Evolutionary conservation across 176 grass and related monocot species (phyloP), one percentile per base, ranked within the genome.

Genomic region (Rhynchospora tenuis): DNA sequence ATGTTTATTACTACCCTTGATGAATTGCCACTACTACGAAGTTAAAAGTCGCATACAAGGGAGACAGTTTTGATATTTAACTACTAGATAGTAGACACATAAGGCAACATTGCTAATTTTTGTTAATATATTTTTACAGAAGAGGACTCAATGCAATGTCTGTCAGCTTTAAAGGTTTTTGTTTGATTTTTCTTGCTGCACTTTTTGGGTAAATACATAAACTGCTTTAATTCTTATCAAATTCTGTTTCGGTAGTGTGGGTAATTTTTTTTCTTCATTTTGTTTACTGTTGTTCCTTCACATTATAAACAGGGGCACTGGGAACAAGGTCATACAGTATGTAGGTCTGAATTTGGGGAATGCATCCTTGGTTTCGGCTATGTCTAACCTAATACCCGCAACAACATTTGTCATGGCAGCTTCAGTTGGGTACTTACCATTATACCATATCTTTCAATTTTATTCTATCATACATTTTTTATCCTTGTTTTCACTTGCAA

Each of bases 281-380:
- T 56, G n/a, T 65, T 65, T 31, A 12, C 62, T 65, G 26, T 65
- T 31, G 26, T 65, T 65, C 9, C 29, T 65, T 13, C 3, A 13
- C 26, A 65, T 65, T 27, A 65, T 65, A 3, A 65, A 65, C 62
- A 65, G 62, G 29, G 62, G 62, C 62, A 65, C 62, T 1, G 62
- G 52, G 22, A 65, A 65, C 62, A 65, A 79, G 78, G 9, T 61
- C 56, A 62, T 81, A 27, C 61, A 81, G 19, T 81, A 81, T 44
- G 2, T 55, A 45, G 78, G 78, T 31, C 24, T 81, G 78, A 14
- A 62, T 5, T 47, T 64, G 78, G 61, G 56, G 11, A 61, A 31
- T n/a, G 48, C 78, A 62, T 29, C 78, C 33, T n/a, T 81, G 22
- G 20, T 38, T 20, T 60, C 78, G 42, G 78, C 47, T 42, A 81